phyloP scores from a whole-genome alignment of 306 rosid species.

The Citrullus colocynthis region DNA sequence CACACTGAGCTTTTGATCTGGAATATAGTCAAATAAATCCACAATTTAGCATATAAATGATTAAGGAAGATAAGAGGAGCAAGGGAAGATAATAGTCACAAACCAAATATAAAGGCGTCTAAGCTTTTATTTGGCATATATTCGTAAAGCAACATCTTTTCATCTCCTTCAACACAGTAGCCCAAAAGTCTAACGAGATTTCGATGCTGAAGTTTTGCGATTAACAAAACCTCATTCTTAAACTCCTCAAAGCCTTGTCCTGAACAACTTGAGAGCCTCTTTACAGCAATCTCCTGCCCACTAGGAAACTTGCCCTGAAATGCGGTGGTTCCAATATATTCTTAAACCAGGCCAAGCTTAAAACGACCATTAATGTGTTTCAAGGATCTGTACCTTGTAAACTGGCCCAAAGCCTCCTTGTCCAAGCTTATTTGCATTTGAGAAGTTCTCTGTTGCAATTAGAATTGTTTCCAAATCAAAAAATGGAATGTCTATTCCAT shows the following conservation, averaged over 20 bases:
- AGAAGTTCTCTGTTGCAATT: constrained; percentile 30
- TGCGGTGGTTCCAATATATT: not conserved
- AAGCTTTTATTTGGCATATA: constrained; percentile 71
- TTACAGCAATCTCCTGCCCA: constrained; percentile 60
- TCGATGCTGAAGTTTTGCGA: constrained; percentile 73
- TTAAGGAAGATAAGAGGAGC: not conserved
- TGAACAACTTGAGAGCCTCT: constrained; percentile 71
- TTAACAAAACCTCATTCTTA: constrained; percentile 64
- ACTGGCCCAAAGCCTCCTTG: constrained; percentile 55
- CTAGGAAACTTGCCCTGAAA: constrained; percentile 46
- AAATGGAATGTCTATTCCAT: constrained; percentile 26
- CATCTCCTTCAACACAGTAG: constrained; percentile 64
- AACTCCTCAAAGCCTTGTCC: constrained; percentile 75
- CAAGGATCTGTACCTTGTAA: constrained; percentile 28
- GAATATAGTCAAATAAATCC: not conserved
- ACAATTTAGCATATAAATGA: not conserved
- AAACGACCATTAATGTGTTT: not conserved
- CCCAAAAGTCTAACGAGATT: constrained; percentile 73
- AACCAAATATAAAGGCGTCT: constrained; percentile 67
- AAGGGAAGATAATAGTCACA: constrained; percentile 8
- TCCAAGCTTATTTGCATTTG: constrained; percentile 36
- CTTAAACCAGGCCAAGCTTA: not conserved
- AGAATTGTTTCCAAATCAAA: constrained; percentile 18
- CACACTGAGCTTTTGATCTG: constrained; percentile 40
- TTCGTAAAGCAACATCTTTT: constrained; percentile 63